phyloP scores from a whole-genome alignment of 2,329 filamentous ascomycete genomes.

The Neofusicoccum sp. region DNA sequence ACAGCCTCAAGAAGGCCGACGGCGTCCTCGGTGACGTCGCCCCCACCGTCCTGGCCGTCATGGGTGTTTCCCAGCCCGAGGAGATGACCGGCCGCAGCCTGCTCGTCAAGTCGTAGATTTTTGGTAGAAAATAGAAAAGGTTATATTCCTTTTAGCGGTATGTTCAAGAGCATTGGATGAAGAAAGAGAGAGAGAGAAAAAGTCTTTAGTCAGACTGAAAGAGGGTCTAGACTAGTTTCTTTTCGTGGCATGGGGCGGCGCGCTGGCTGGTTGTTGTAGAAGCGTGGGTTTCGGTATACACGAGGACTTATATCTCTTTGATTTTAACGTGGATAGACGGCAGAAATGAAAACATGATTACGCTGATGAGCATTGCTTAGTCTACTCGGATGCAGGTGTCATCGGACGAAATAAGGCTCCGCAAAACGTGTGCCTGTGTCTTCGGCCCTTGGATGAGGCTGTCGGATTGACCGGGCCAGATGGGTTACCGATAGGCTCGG shows the following conservation, averaged over 20 bases:
- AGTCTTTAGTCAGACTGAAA: not conserved
- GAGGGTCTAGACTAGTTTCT: not conserved
- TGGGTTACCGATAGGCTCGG: too few relatives aligned
- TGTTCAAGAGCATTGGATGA: not conserved
- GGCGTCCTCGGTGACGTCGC: slow-evolving; percentile 97
- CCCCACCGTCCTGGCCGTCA: slow-evolving; percentile 85
- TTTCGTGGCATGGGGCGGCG: slow-evolving; percentile 5
- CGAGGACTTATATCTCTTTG: not conserved
- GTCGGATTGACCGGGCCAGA: too few relatives aligned
- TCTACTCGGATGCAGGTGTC: too few relatives aligned
- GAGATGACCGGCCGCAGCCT: slow-evolving; percentile 91
- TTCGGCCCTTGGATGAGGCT: too few relatives aligned
- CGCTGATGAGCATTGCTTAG: not conserved
- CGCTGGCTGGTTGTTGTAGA: slow-evolving; percentile 13
- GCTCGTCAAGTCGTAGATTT: slow-evolving; percentile 67
- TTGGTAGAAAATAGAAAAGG: not conserved
- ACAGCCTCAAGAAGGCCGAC: slow-evolving; percentile 78
- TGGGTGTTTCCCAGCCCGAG: slow-evolving; percentile 87
- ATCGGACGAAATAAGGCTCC: too few relatives aligned
- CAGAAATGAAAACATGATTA: slow-evolving; percentile 1
- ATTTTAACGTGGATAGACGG: slow-evolving; percentile 8
- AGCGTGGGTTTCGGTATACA: not conserved
- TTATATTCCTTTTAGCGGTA: not conserved
- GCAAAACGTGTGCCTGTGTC: too few relatives aligned
- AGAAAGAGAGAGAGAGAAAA: not conserved